phyloP scores from a whole-genome alignment of 306 rosid species.

The Casuarina cunninghamiana region DNA sequence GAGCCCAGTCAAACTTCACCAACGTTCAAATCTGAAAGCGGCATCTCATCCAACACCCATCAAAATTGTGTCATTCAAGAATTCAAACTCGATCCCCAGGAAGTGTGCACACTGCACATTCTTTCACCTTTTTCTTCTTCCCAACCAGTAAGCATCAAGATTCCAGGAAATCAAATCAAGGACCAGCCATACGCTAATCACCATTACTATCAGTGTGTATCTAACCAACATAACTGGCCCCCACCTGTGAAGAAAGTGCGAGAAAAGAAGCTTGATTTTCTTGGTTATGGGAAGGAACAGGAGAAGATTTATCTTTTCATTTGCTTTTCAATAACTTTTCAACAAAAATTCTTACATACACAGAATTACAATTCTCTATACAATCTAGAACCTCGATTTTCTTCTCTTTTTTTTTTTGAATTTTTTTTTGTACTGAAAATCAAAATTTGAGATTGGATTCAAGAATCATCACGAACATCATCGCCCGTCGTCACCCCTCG shows the following conservation, averaged over 20 bases:
- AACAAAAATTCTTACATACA: constrained; percentile 52
- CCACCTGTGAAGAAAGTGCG: not conserved
- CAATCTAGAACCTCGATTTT: constrained; percentile 37
- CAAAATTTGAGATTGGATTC: constrained; percentile 35
- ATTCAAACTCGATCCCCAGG: not conserved
- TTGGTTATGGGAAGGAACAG: not conserved
- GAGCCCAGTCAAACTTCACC: not conserved
- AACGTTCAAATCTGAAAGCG: not conserved
- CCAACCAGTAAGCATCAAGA: not conserved
- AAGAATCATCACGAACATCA: not conserved
- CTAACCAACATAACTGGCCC: not conserved
- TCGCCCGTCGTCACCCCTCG: not conserved
- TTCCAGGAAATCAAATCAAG: not conserved
- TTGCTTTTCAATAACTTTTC: constrained; percentile 18
- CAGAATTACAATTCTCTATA: constrained; percentile 48
- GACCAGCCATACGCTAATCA: not conserved
- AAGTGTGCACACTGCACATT: not conserved
- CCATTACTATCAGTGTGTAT: not conserved
- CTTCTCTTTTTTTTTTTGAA: not conserved
- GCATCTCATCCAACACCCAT: not conserved
- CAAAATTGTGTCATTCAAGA: not conserved
- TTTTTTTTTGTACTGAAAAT: constrained; percentile 13
- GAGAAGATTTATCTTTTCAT: constrained; percentile 26
- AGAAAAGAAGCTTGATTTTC: not conserved
- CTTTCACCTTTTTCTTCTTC: not conserved